phyloP scores from a whole-genome alignment of 1,284 basidiomycete species.

The Earliella scabrosa region DNA sequence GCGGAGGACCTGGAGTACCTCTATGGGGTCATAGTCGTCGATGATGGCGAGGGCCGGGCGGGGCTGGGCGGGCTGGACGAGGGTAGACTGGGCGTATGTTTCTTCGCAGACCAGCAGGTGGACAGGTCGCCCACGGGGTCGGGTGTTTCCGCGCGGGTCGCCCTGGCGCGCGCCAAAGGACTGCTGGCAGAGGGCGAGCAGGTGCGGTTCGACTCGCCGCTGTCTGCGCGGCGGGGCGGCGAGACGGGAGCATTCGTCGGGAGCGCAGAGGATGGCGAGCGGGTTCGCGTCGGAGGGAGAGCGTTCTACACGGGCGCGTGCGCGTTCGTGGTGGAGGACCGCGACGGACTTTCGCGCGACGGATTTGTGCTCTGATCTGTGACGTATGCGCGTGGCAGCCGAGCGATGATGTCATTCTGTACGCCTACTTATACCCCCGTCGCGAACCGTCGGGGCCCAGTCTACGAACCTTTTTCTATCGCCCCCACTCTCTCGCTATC shows the following conservation, averaged over 20 bases:
- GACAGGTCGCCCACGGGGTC: slow-evolving; percentile 49
- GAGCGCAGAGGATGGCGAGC: slow-evolving; percentile 29
- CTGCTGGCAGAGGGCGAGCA: slow-evolving; percentile 33
- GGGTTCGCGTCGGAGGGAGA: slow-evolving; percentile 38
- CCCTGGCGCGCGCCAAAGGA: slow-evolving; percentile 41
- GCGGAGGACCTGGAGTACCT: slow-evolving; percentile 40
- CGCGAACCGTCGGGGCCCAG: slow-evolving; percentile 5
- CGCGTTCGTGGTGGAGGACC: slow-evolving; percentile 32
- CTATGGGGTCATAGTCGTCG: slow-evolving; percentile 45
- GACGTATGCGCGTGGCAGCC: slow-evolving; percentile 22
- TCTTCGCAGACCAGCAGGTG: slow-evolving; percentile 47
- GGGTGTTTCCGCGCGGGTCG: slow-evolving; percentile 45
- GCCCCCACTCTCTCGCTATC: neutral
- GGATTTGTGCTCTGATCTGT: slow-evolving; percentile 25
- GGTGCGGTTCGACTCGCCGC: slow-evolving; percentile 39
- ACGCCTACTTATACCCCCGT: slow-evolving; percentile 20
- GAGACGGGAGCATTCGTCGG: slow-evolving; percentile 36
- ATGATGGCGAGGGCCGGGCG: slow-evolving; percentile 21
- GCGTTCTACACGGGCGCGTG: slow-evolving; percentile 40
- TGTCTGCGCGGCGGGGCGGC: slow-evolving; percentile 24
- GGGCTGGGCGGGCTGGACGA: slow-evolving; percentile 26
- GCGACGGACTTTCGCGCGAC: slow-evolving; percentile 18
- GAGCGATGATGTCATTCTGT: slow-evolving; percentile 22
- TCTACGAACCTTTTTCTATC: neutral
- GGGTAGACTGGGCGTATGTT: slow-evolving; percentile 37